phyloP scores from a whole-genome alignment of 345 rosid species.

The Populus alba region DNA sequence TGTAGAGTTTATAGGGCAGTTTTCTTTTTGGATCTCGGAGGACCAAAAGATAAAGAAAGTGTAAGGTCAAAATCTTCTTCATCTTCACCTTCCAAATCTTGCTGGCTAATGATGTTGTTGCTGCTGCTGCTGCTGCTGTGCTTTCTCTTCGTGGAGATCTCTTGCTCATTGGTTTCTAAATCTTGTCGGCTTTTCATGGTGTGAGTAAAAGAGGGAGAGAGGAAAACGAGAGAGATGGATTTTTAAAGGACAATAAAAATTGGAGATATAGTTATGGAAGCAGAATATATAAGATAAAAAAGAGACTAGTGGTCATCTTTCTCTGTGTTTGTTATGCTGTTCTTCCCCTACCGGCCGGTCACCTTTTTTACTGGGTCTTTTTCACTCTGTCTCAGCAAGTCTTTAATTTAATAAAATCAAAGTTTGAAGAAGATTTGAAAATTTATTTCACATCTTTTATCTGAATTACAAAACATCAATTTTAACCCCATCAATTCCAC shows the following conservation, averaged over 20 bases:
- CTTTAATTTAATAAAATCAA: no score
- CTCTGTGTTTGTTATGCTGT: not conserved
- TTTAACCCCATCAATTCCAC: no score
- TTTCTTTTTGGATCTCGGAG: not conserved
- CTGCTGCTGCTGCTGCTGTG: no score
- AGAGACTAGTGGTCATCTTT: not conserved
- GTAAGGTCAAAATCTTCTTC: conserved; percentile 15
- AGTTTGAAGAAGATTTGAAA: no score
- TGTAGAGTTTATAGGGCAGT: not conserved
- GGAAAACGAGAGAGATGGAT: not conserved
- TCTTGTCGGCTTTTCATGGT: not conserved
- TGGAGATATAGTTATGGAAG: not conserved
- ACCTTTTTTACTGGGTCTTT: not conserved
- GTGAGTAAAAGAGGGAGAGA: not conserved
- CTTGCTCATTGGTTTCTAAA: not conserved
- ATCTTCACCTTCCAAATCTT: not conserved
- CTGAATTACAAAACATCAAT: no score
- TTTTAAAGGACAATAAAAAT: not conserved
- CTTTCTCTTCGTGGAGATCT: conserved; percentile 9
- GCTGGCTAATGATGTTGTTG: not conserved
- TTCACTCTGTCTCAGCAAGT: no score
- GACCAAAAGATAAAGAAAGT: conserved; percentile 16
- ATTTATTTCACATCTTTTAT: no score
- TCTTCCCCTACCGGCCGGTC: not conserved
- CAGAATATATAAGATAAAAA: not conserved